A percentile compares a stretch with the other conserved stretches of the same genome.
phyloP scores from a whole-genome alignment of 306 rosid genomes.

The Crotalaria pallida region DNA sequence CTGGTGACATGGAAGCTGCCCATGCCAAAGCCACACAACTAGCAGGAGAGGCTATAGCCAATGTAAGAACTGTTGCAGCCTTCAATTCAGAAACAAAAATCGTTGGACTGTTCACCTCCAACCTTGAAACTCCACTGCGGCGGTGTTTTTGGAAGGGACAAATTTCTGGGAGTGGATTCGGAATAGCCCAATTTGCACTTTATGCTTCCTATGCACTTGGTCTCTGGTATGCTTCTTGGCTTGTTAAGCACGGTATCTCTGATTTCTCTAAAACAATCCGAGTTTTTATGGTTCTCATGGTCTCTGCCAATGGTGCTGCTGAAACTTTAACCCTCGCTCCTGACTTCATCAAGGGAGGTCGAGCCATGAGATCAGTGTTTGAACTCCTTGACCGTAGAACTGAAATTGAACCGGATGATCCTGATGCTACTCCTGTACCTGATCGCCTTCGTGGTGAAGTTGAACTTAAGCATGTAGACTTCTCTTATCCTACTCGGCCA shows the following conservation, averaged over 20 bases:
- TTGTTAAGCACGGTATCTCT: constrained; percentile 91
- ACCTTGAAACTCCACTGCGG: constrained; percentile 70
- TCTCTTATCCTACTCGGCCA: constrained; percentile 83
- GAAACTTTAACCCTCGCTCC: constrained; percentile 98
- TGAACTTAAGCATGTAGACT: constrained; percentile 90
- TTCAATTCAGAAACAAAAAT: constrained; percentile 89
- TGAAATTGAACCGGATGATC: constrained; percentile 95
- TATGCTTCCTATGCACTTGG: constrained; percentile 97
- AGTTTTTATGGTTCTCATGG: constrained; percentile 98
- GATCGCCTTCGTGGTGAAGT: constrained; percentile 93
- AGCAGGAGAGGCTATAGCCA: constrained; percentile 97
- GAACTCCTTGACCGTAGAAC: constrained; percentile 93
- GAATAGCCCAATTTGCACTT: constrained; percentile 91
- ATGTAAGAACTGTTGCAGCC: constrained; percentile 95
- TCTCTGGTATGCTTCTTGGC: constrained; percentile 99
- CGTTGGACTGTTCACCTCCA: constrained; percentile 72
- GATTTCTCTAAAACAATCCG: constrained; percentile 90
- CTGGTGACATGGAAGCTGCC: constrained; percentile 91
- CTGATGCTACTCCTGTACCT: constrained; percentile 69
- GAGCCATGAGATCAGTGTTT: constrained; percentile 93
- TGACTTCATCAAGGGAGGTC: constrained; percentile 94
- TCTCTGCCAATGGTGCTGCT: constrained; percentile 98
- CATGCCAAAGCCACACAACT: constrained; percentile 95
- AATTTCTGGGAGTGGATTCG: constrained; percentile 94
- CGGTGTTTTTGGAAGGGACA: constrained; percentile 99